Percentiles rank a stretch among this genome's conserved stretches.
Conservation (phyloP, 2,329 filamentous ascomycete genomes). For the Penicillium sp. region DNA sequence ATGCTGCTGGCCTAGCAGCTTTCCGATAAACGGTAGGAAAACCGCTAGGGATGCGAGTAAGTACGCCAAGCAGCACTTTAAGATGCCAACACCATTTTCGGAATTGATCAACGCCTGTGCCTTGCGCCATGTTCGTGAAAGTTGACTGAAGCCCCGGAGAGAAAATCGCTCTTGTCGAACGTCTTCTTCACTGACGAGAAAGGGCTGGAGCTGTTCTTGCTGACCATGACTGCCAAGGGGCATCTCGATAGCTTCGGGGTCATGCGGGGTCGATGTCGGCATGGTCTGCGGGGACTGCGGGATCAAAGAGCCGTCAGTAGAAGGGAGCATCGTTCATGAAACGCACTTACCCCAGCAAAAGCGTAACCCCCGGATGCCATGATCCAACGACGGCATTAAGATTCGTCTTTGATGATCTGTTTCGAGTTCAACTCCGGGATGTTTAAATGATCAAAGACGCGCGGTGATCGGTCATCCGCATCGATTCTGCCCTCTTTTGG, state of each 20-base stretch:
- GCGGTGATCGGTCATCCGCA: too few species aligned
- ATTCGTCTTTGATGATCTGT: too few species aligned
- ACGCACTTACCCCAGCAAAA: not conserved
- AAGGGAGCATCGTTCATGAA: not conserved
- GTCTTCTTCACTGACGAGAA: not conserved
- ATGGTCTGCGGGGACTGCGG: not conserved
- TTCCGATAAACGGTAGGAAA: slow-evolving; percentile 73
- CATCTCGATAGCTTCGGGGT: not conserved
- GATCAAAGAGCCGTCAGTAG: not conserved
- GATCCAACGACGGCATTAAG: too few species aligned
- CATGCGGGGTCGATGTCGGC: not conserved
- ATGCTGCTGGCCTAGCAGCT: slow-evolving; percentile 77
- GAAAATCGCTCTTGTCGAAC: not conserved
- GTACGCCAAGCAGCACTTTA: slow-evolving; percentile 91
- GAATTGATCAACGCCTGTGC: slow-evolving; percentile 68
- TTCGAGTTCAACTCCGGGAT: too few species aligned
- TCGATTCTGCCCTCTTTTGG: too few species aligned
- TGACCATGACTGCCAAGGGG: not conserved
- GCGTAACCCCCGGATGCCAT: not conserved
- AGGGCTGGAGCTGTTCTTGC: not conserved
- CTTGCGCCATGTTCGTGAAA: slow-evolving; percentile 28
- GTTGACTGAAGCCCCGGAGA: not conserved
- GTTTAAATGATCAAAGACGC: too few species aligned
- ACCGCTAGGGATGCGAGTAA: slow-evolving; percentile 82
- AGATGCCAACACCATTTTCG: slow-evolving; percentile 73